Base-by-base conservation (phyloP, 1,284 basidiomycete species). In the Singerocomus rubriflavus region DNA sequence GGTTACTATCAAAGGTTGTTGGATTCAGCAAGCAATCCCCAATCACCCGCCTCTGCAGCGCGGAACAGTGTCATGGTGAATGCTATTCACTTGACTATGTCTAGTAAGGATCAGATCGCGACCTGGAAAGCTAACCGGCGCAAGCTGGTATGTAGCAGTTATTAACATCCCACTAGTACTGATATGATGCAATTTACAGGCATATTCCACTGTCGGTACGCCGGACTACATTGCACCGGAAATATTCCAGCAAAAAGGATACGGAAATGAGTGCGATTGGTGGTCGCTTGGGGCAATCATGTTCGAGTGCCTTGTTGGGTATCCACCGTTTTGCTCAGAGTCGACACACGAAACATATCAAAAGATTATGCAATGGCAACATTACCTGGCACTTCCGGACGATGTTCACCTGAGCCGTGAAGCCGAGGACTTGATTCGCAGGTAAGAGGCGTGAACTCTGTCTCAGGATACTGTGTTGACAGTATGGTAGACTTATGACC, bases 201-300 rank as follows among this genome's bases (percentile, higher is more conserved):
- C 97, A 6, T 99, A 97, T 71, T 98, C 95, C 2, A 99, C 97
- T n/a, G 97, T 99, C 54, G 96, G 97, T 37, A 99, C 96, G 21
- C 97, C 97, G 1, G 96, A 99, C 71, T 99, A 99, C 71, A 99
- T 99, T 61, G 95, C 97, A 2, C 96, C 96, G 0, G 97, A 99
- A 68, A 98, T 99, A 69, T 99, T 99, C 77, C 71, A 92, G 58
- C 93, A 97, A 69, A 89, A 94, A 67, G 97, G 97, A 7, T 99
- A 99, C 66, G 93, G 93, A 36, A 93, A 97, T 65, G 95, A 97
- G 71, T 97, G 94, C 65, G 95, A 98, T 68, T 98, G 93, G 93
- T 98, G 95, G 95, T 93, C 91, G 9, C 77, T 95, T 21, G 93
- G 97, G 5, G 93, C 94, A 6, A 99, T 99, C 77, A 97, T 95